phyloP scores from a whole-genome alignment of 345 rosid species.

The Laguncularia racemosa region DNA sequence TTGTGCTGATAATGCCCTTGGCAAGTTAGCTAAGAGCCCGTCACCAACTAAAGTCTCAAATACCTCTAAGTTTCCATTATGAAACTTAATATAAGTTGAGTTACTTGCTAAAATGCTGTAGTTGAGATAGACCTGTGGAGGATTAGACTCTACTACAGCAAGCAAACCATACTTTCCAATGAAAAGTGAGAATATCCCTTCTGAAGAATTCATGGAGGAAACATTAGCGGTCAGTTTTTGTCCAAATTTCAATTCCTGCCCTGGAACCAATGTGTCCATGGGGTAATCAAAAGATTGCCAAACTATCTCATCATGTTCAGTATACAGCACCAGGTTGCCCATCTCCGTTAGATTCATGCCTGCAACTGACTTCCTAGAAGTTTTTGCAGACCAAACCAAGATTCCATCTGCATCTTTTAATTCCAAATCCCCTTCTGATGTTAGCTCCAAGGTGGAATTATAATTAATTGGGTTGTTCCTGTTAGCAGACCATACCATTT shows the following conservation, averaged over 20 bases:
- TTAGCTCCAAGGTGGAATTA: constrained; percentile 13
- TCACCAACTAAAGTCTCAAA: neutral
- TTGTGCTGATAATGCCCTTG: neutral
- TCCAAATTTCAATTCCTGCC: constrained; percentile 9
- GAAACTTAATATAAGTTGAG: constrained; percentile 7
- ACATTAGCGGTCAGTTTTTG: constrained; percentile 8
- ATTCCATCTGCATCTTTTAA: constrained; percentile 9
- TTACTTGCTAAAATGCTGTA: neutral
- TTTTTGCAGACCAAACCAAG: constrained; percentile 14
- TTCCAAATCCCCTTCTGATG: constrained; percentile 7
- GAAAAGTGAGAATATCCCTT: constrained; percentile 12
- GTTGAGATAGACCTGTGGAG: constrained; percentile 2
- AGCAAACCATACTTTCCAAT: constrained; percentile 3
- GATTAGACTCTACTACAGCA: constrained; percentile 13
- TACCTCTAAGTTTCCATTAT: constrained; percentile 7
- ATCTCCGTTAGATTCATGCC: constrained; percentile 9
- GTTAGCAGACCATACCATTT: constrained; percentile 22
- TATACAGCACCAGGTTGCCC: constrained; percentile 16
- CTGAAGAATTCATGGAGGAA: constrained; percentile 4
- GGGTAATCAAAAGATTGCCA: constrained; percentile 24
- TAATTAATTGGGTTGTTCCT: constrained; percentile 9
- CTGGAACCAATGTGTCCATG: constrained; percentile 12
- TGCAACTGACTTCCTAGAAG: constrained; percentile 4
- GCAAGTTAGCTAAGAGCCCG: neutral
- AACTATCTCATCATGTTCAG: neutral